Base-by-base conservation (phyloP, 2,329 filamentous ascomycete species). In the Trichoderma gracile region DNA sequence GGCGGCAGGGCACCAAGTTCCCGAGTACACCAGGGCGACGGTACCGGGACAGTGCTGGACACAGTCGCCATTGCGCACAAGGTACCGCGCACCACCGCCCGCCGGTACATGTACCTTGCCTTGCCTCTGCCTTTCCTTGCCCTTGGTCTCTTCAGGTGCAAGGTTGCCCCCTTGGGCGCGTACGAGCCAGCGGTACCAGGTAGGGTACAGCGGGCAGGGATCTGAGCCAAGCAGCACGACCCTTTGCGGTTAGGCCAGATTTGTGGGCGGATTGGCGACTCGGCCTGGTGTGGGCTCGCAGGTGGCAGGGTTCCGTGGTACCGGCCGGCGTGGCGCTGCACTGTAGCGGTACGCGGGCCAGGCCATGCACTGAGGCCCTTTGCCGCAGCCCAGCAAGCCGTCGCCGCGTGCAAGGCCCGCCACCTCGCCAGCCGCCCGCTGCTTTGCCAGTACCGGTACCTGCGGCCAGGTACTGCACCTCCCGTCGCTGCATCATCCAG, bases 181-280 rank as follows among this genome's bases (percentile, higher is more conserved):
- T 43, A 60, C 23, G 46, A 59, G 56, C 55, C 55, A 58, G 45
- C 30, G 45, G 57, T 43, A 33, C 30, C 30, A 33, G 33, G 33
- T 38, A 3, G 33, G 33, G 1, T 38, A 9, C 4, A 38, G 33
- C 25, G 25, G 38, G 57, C 46, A 38, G 47, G 53, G 50, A 52
- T 63, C 60, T n/a, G 52, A 49, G 60, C 60, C 60, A 56, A 55
- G 60, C 60, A 56, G 60, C 33, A 38, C 33, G 33, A 38, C 60
- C 60, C 60, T 42, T 63, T 43, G 53, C 45, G 60, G 60, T 56
- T 63, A 63, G 60, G 60, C 45, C 45, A 50, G 43, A 56, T 4
- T 21, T 63, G 60, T 63, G 60, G 33, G 33, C 33, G 33, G 60
- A 56, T 63, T 63, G 58, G 49, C 49, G 47, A 50, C 33, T 33